Conservation (phyloP, 495 filamentous ascomycete species). For the Hypoxylon fragiforme region DNA sequence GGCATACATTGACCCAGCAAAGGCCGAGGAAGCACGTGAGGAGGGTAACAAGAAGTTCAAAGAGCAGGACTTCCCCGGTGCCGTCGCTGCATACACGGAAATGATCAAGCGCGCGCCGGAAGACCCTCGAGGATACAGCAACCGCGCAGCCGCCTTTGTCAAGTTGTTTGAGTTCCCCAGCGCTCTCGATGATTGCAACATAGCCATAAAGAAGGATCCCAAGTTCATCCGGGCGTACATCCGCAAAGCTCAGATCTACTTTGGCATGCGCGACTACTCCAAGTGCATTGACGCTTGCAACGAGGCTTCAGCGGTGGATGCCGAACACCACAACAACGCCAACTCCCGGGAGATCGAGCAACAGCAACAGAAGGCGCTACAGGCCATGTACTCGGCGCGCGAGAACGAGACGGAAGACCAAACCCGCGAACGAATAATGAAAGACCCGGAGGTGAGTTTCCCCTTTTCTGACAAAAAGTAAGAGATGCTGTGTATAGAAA, state of each 20-base stretch:
- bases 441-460: constrained; percentile 89
- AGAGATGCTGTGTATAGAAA: too few species aligned
- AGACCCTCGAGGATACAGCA: constrained; percentile 93
- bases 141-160: constrained; percentile 94
- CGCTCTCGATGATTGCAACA: constrained; percentile 90
- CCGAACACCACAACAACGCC: constrained; percentile 62
- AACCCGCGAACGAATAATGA: constrained; percentile 87
- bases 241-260: constrained; percentile 88
- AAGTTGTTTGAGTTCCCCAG: constrained; percentile 95
- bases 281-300: constrained; percentile 87
- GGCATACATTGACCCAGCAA: constrained; percentile 84
- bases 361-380: constrained; percentile 91
- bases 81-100: constrained; percentile 92
- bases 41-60: constrained; percentile 96
- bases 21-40: constrained; percentile 94
- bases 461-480: too few species aligned
- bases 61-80: constrained; percentile 92
- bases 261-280: constrained; percentile 97
- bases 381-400: constrained; percentile 82
- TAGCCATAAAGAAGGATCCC: constrained; percentile 84
- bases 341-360: constrained; percentile 89
- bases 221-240: constrained; percentile 96
- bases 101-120: constrained; percentile 95
- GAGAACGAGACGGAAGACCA: constrained; percentile 97
- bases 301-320: constrained; percentile 78